phyloP scores from a whole-genome alignment of 768 basidiomycete species.

The Termitomyces sp. region DNA sequence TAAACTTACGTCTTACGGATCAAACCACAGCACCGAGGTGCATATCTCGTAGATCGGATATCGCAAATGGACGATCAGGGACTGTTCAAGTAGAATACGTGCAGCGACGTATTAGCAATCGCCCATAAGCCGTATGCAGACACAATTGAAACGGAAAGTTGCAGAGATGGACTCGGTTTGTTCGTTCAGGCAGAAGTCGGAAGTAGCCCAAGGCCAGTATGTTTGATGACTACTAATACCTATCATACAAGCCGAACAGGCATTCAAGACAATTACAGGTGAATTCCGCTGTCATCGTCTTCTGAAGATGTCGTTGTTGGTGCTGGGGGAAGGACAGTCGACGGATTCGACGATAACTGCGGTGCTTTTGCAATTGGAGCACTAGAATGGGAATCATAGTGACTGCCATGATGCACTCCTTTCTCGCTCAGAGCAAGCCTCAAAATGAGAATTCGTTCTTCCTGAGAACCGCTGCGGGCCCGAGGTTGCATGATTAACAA shows the following conservation, averaged over 20 bases:
- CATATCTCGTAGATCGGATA: not conserved
- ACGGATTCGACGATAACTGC: not conserved
- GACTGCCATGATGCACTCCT: constrained; percentile 42
- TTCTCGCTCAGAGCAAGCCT: constrained; percentile 61
- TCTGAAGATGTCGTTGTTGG: not conserved
- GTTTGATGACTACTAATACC: not conserved
- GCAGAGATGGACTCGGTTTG: not conserved
- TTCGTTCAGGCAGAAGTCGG: not conserved
- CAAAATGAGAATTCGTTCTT: constrained; percentile 69
- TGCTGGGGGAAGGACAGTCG: not conserved
- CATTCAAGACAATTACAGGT: constrained; percentile 14
- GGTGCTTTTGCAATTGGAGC: not conserved
- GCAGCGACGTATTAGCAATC: not conserved
- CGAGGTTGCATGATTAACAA: constrained; percentile 1
- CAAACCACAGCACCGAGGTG: not conserved
- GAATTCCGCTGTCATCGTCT: constrained; percentile 14
- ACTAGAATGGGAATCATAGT: constrained; percentile 33
- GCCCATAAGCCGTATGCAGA: not conserved
- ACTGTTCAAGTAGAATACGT: not conserved
- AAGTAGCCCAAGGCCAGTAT: not conserved
- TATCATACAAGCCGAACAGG: constrained; percentile 2
- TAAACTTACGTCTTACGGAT: not conserved
- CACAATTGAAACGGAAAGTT: not conserved
- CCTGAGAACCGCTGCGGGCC: constrained; percentile 62
- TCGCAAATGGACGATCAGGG: not conserved